Evolutionary conservation across 1,284 basidiomycete species (phyloP), one percentile per base, ranked within the genome.

Genomic region (Leccinum ponderosum): DNA sequence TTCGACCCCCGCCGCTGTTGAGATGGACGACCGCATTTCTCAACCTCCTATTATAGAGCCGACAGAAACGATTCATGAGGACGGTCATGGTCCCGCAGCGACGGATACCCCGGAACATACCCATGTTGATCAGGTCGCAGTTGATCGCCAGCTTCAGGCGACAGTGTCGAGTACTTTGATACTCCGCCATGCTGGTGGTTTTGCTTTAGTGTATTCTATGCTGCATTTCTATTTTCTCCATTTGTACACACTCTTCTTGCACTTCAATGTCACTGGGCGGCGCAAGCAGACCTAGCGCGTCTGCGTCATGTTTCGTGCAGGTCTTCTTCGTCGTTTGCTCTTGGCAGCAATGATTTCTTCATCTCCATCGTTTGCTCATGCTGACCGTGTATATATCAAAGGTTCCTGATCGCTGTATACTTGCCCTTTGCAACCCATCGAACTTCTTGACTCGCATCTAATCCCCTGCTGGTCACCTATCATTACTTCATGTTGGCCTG

Each of bases 151-250:
- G 62, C 50, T 65, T 62, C 66, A 62, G 61, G 58, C 58, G 62
- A 62, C 52, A 54, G 66, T 72, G 62, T 69, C 65, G 59, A 65
- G 64, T 66, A 53, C 66, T 9, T 66, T 78, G 51, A 73, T 75
- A 57, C 70, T 69, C 53, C 75, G 80, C 53, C 80, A 80, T 55
- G 72, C 71, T 56, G 75, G 74, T 55, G 78, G 80, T 55, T 79
- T 78, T 55, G 75, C 76, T 62, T 68, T 81, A 60, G 69, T 80
- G 73, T 77, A 80, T 74, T 73, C 75, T 67, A 72, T 81, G 70
- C 69, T 82, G 61, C 78, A 78, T 68, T 73, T 81, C 66, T 85
- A 82, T 74, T 68, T 83, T 70, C 69, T 83, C 64, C 79, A 83
- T 73, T 70, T 86, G 74, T 85, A 83, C 73, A 74, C 79, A 66